These are phyloP conservation scores for Berberis thunbergii DNA, from an alignment of 164 flowering plant species.

Conservation along the genomic window DNA sequence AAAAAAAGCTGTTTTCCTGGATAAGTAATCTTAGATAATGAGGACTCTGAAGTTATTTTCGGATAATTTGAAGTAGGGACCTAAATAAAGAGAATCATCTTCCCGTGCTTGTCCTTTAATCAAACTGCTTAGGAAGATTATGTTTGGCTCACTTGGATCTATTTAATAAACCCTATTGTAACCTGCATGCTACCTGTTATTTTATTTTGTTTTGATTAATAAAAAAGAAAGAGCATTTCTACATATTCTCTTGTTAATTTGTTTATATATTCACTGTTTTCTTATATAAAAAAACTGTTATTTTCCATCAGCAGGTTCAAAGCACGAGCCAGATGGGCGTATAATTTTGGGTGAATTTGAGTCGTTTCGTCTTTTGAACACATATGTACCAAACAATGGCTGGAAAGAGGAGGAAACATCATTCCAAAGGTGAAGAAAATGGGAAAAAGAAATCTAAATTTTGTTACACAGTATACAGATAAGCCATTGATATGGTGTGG, in stretches of 20 bases:
- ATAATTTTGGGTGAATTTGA: conserved; percentile 91
- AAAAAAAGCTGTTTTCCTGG: too few species aligned
- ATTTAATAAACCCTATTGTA: too few species aligned
- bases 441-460: conserved; percentile 89
- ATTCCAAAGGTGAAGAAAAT: conserved; percentile 88
- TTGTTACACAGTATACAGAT: conserved; percentile 55
- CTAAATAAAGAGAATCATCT: too few species aligned
- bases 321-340: conserved; percentile 93
- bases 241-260: neutral
- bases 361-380: conserved; percentile 64
- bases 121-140: too few species aligned
- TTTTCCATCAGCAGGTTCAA: conserved; percentile 37
- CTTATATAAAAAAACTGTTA: neutral
- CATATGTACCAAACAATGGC: conserved; percentile 92
- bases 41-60: too few species aligned
- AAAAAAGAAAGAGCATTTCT: too few species aligned
- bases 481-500: conserved; percentile 99
- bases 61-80: too few species aligned
- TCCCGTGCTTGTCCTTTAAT: too few species aligned
- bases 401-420: conserved; percentile 95
- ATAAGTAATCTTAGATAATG: too few species aligned
- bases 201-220: too few species aligned
- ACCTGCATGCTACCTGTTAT: too few species aligned
- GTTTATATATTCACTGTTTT: neutral
- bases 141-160: too few species aligned